These are phyloP conservation scores for Rhodamnia argentea DNA, from an alignment of 345 rosid genomes.

Conservation along the genomic window DNA sequence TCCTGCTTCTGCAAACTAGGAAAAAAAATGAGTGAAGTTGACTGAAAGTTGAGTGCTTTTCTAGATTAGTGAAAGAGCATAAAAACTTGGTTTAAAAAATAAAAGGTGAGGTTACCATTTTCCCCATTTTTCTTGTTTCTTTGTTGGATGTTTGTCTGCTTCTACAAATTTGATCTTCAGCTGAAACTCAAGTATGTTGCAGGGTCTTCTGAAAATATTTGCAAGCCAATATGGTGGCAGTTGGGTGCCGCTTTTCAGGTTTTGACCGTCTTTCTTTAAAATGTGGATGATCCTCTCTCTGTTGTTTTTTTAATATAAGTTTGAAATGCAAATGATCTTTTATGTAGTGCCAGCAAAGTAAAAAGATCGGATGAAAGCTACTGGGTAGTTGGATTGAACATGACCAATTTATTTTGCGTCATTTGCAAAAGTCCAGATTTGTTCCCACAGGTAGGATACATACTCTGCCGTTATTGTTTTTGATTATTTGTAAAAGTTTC, in stretches of 20 bases:
- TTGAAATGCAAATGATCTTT: background rate
- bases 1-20: background rate
- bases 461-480: background rate
- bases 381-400: constrained; percentile 82
- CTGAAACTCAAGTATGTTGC: constrained; percentile 5
- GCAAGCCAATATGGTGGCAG: constrained; percentile 77
- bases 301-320: background rate
- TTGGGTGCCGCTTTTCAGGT: constrained; percentile 98
- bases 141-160: background rate
- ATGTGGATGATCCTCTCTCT: background rate
- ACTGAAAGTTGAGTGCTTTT: background rate
- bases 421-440: constrained; percentile 57
- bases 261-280: background rate
- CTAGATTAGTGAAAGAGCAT: background rate
- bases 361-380: constrained; percentile 61
- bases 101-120: background rate
- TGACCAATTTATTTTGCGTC: constrained; percentile 60
- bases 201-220: constrained; percentile 73
- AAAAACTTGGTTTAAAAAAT: background rate
- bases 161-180: background rate
- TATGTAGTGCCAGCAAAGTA: constrained; percentile 46
- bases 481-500: background rate
- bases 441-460: constrained; percentile 63
- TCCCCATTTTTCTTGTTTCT: background rate
- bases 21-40: background rate